phyloP scores from a whole-genome alignment of 2,329 filamentous ascomycete species.

The Fusarium sp. region DNA sequence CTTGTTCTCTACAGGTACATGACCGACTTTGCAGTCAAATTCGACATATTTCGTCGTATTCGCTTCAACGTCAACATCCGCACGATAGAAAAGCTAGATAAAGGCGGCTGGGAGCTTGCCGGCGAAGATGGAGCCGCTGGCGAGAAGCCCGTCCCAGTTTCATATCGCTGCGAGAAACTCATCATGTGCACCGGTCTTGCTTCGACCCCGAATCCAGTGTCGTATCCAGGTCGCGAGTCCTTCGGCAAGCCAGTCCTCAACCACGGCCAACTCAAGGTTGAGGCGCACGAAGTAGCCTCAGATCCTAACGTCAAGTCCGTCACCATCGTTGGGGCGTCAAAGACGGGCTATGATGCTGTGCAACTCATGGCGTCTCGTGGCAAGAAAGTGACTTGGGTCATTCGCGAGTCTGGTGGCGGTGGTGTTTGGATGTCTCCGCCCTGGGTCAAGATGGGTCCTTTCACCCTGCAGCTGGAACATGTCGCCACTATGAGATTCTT shows the following conservation, averaged over 20 bases:
- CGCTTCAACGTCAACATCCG: neutral
- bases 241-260: neutral
- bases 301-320: neutral
- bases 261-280: neutral
- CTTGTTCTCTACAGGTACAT: neutral
- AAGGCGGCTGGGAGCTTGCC: neutral
- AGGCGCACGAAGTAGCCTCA: neutral
- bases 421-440: neutral
- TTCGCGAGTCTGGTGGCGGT: neutral
- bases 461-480: neutral
- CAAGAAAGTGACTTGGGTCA: neutral
- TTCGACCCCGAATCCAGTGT: neutral
- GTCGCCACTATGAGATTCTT: neutral
- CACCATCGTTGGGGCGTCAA: neutral
- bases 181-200: neutral
- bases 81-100: neutral
- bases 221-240: neutral
- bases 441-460: neutral
- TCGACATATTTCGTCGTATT: neutral
- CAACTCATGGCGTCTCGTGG: neutral
- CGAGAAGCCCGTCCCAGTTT: accelerated
- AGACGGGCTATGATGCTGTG: neutral
- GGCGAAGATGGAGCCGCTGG: accelerated
- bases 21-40: neutral
- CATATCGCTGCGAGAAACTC: neutral